Percentiles rank a stretch among this genome's conserved stretches.
These are phyloP conservation scores for Scortechinia acanthostroma DNA, from an alignment of 2,329 filamentous ascomycete genomes.

Conservation along the genomic window DNA sequence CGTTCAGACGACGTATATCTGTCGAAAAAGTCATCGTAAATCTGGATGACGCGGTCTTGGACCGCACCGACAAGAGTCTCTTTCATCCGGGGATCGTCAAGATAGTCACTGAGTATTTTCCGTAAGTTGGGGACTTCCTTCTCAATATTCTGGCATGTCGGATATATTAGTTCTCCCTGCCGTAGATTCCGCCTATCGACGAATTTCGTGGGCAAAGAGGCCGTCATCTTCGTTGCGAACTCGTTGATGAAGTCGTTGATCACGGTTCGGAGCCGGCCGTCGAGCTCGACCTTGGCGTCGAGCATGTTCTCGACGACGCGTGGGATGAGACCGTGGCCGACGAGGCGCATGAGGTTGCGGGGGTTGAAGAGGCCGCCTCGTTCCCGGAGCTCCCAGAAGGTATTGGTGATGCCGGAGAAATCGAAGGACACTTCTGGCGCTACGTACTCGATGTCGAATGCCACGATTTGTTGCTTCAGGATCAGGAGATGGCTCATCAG, in stretches of 20 bases:
- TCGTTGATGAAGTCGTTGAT: conserved; percentile 57
- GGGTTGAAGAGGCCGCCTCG: conserved; percentile 60
- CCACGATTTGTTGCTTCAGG: conserved; percentile 65
- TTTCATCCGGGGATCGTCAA: conserved; percentile 51
- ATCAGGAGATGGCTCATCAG: conserved; percentile 61
- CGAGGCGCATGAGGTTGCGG: conserved; percentile 46
- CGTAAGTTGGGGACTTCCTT: conserved; percentile 45
- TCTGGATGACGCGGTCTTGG: conserved; percentile 49
- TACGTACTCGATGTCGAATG: conserved; percentile 66
- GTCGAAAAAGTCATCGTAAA: conserved; percentile 57
- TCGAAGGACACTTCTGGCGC: conserved; percentile 57
- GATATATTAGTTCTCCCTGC: conserved; percentile 26
- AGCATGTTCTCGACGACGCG: conserved; percentile 65
- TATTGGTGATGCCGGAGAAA: conserved; percentile 55
- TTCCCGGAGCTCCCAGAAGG: conserved; percentile 59
- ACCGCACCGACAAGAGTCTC: conserved; percentile 60
- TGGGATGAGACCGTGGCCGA: conserved; percentile 46
- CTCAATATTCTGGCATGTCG: conserved; percentile 42
- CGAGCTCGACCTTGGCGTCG: conserved; percentile 60
- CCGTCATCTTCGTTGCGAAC: conserved; percentile 46
- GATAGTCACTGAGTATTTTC: conserved; percentile 47
- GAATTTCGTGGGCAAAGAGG: conserved; percentile 17
- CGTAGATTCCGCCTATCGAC: conserved; percentile 21
- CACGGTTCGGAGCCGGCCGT: conserved; percentile 48
- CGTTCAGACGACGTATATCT: conserved; percentile 26